Base-by-base conservation (phyloP, 306 rosid genomes). In the Cucurbita argyrosperma region DNA sequence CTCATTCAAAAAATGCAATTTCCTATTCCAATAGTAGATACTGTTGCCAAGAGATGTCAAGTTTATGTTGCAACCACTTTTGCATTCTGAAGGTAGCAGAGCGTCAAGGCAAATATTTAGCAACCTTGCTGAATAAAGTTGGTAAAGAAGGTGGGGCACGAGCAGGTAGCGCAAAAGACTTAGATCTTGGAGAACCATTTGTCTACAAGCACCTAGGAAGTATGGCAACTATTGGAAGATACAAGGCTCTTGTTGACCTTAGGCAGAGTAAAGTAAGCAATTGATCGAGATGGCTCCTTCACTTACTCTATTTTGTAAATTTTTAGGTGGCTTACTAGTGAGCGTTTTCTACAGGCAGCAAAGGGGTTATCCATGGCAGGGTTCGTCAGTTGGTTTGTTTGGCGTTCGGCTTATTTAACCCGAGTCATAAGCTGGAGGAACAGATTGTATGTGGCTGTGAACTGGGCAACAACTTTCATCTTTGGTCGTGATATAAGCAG, bases 361-460 rank as follows among this genome's bases (percentile, higher is more conserved):
- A 91, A 89, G 76, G 99, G 99, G 37, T 37, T 94, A 74, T 77
- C 99, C 30, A 39, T 91, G 58, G 97, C 99, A 15, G 99, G 97
- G 78, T 87, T 89, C 72, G 0, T 52, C n/a, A 94, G 99, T 81
- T 94, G 96, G 96, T 84, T 94, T 72, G 77, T 91, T 71, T 91
- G 99, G 97, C 96, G 91, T 60, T 91, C 95, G 0, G 96, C 97
- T 0, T 94, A 94, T 80, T 84, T 94, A 35, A 89, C 99, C 0
- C 96, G 97, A 0, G 96, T 94, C 52, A 10, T 94, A 56, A 94
- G 99, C 85, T 91, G 99, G 99, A 91, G 97, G 84, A 91, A 94
- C 80, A 84, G 97, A 81, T 88, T 94, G 71, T 94, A 94, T 76
- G 99, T 91, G 64, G 92, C 96, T 6, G 85, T 89, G 76, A 94